A percentile compares a stretch with the other conserved stretches of the same genome.
Conservation (phyloP, 2,329 filamentous ascomycete genomes). For the Nothophaeocryptopus gaeumannii region DNA sequence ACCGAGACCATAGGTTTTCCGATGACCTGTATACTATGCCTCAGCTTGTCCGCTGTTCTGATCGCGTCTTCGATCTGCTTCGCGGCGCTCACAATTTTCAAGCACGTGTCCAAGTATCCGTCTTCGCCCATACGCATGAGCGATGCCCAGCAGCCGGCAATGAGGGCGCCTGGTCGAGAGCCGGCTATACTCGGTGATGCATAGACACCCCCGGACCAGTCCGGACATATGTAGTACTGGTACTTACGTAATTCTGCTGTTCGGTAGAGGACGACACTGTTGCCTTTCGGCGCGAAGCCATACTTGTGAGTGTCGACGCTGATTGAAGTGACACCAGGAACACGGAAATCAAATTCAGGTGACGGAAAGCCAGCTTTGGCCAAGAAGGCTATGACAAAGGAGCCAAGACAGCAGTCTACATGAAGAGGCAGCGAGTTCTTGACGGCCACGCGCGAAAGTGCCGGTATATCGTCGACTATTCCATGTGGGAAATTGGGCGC, state of each 20-base stretch:
- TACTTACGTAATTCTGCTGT: slow-evolving; percentile 73
- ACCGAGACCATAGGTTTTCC: slow-evolving; percentile 87
- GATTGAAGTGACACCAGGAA: slow-evolving; percentile 92
- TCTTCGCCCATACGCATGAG: slow-evolving; percentile 83
- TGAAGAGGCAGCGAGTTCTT: slow-evolving; percentile 82
- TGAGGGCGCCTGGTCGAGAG: slow-evolving; percentile 86
- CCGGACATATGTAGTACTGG: slow-evolving; percentile 93
- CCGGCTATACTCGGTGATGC: slow-evolving; percentile 89
- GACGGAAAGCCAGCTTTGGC: slow-evolving; percentile 90
- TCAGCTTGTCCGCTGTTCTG: slow-evolving; percentile 64
- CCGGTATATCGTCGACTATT: slow-evolving; percentile 91
- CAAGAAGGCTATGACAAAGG: slow-evolving; percentile 89
- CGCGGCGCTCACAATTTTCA: slow-evolving; percentile 80
- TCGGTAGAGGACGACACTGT: slow-evolving; percentile 89
- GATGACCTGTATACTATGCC: slow-evolving; percentile 72
- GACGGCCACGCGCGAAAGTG: slow-evolving; percentile 76
- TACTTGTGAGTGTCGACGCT: slow-evolving; percentile 99
- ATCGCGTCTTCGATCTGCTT: slow-evolving; percentile 79
- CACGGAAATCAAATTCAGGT: slow-evolving; percentile 86
- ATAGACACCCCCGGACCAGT: slow-evolving; percentile 96
- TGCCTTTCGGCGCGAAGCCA: slow-evolving; percentile 96
- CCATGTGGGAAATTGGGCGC: slow-evolving; percentile 98
- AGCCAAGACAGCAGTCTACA: slow-evolving; percentile 96
- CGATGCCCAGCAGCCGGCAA: slow-evolving; percentile 92
- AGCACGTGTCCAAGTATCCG: slow-evolving; percentile 84